Evolutionary conservation across 2,329 filamentous ascomycete species (phyloP).

Genomic region (Elsinoe ampelina): DNA sequence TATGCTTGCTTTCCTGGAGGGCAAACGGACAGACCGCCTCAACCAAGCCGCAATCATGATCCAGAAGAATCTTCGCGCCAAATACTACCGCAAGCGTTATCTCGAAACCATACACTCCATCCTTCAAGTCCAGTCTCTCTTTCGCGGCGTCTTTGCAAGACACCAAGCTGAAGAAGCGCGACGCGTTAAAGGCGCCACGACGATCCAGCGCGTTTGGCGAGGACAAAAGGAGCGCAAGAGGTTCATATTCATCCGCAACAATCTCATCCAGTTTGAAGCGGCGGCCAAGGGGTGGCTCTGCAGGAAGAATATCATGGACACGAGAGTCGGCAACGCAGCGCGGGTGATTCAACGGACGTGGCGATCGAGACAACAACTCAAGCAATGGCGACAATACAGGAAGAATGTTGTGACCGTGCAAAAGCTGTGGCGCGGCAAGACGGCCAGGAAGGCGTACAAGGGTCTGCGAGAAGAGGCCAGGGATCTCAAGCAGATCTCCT

Average conservation of each 20-base stretch:
- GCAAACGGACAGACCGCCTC: conserved; percentile 77
- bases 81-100: conserved; percentile 89
- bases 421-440: conserved; percentile 81
- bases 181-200: conserved; percentile 77
- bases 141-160: conserved; percentile 69
- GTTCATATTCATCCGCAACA: conserved; percentile 68
- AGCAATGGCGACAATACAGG: conserved; percentile 78
- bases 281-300: conserved; percentile 85
- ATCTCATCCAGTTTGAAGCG: conserved; percentile 82
- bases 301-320: conserved; percentile 87
- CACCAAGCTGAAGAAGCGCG: conserved; percentile 71
- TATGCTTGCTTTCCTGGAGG: conserved; percentile 97
- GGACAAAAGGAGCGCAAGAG: conserved; percentile 80
- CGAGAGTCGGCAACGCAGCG: conserved; percentile 83
- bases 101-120: conserved; percentile 77
- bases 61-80: conserved; percentile 92
- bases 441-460: conserved; percentile 79
- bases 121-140: conserved; percentile 66
- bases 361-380: conserved; percentile 69
- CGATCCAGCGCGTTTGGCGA: conserved; percentile 91
- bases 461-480: conserved; percentile 85
- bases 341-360: conserved; percentile 83
- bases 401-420: conserved; percentile 84
- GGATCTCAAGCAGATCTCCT: conserved; percentile 98
- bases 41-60: conserved; percentile 96